Conservation (phyloP, 2,329 filamentous ascomycete genomes). For the Helminthosporium solani region DNA sequence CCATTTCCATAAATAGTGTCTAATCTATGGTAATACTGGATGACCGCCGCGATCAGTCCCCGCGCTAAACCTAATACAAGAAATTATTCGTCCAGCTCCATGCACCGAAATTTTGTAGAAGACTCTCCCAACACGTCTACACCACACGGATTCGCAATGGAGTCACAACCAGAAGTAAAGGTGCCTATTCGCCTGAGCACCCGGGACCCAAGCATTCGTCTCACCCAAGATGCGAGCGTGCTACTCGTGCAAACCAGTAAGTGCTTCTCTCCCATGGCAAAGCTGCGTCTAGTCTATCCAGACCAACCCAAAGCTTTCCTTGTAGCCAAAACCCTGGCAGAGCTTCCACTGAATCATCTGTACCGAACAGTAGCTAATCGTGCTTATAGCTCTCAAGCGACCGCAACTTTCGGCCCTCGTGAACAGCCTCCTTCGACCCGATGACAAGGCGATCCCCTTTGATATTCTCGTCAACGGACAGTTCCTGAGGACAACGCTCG, state of each 20-base stretch:
- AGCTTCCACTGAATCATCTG: background rate
- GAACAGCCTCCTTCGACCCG: slow-evolving; percentile 59
- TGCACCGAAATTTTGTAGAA: slow-evolving; percentile 12
- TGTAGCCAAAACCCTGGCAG: background rate
- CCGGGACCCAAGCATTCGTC: slow-evolving; percentile 34
- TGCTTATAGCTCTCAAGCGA: slow-evolving; percentile 28
- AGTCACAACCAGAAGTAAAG: slow-evolving; percentile 30
- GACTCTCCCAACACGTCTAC: slow-evolving; percentile 4
- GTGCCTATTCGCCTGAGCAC: slow-evolving; percentile 41
- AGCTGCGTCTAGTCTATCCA: background rate
- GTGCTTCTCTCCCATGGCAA: slow-evolving; percentile 2
- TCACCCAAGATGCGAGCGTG: slow-evolving; percentile 34
- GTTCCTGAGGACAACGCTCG: slow-evolving; percentile 84
- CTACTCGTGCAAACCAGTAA: slow-evolving; percentile 38
- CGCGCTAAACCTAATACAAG: slow-evolving; percentile 31
- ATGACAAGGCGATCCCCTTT: slow-evolving; percentile 70
- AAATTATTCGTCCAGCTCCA: slow-evolving; percentile 8
- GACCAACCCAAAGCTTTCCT: background rate
- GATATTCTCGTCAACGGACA: slow-evolving; percentile 95
- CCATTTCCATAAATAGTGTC: too few species aligned
- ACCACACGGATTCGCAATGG: slow-evolving; percentile 20
- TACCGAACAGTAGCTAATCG: background rate
- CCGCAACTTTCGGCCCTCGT: slow-evolving; percentile 60
- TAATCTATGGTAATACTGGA: too few species aligned
- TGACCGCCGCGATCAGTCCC: slow-evolving; percentile 14